Evolutionary conservation across 352 stramenopile genomes (phyloP).

Genomic region (Globisporangium acanthophoron): DNA sequence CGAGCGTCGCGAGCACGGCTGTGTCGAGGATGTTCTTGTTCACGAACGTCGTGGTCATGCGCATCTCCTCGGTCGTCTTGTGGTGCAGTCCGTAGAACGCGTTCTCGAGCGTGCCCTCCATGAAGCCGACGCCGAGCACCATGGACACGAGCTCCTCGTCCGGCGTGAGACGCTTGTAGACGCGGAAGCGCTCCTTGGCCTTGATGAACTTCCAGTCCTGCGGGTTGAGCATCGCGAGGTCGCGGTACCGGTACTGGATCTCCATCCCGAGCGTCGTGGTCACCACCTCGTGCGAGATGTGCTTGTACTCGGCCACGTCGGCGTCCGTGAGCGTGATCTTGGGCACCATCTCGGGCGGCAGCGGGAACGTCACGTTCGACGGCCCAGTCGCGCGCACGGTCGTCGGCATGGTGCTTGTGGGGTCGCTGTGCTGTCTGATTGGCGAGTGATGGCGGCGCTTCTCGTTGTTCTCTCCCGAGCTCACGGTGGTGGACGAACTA

Average conservation of each 20-base stretch:
- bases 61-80: constrained; percentile 49
- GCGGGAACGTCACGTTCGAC: constrained; percentile 17
- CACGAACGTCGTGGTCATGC: constrained; percentile 24
- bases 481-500: too few relatives aligned
- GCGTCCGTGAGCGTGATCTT: constrained; percentile 23
- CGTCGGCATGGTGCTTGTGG: background rate
- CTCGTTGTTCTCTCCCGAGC: too few relatives aligned
- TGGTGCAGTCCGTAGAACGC: constrained; percentile 43
- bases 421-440: background rate
- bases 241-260: constrained; percentile 23
- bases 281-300: constrained; percentile 31
- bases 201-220: constrained; percentile 11
- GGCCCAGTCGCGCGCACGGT: constrained; percentile 3
- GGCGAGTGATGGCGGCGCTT: background rate
- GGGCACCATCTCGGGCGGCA: constrained; percentile 14
- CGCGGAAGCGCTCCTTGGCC: constrained; percentile 4
- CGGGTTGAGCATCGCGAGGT: constrained; percentile 2
- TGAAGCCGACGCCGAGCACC: constrained; percentile 37
- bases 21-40: constrained; percentile 38
- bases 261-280: constrained; percentile 38
- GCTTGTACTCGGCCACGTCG: constrained; percentile 24
- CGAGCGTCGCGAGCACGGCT: constrained; percentile 36
- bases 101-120: constrained; percentile 40
- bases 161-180: constrained; percentile 17
- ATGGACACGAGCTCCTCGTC: constrained; percentile 13